A percentile compares a stretch with the other conserved stretches of the same genome.
Conservation (phyloP, 179 eudicot species). For the Beta corolliflora region DNA sequence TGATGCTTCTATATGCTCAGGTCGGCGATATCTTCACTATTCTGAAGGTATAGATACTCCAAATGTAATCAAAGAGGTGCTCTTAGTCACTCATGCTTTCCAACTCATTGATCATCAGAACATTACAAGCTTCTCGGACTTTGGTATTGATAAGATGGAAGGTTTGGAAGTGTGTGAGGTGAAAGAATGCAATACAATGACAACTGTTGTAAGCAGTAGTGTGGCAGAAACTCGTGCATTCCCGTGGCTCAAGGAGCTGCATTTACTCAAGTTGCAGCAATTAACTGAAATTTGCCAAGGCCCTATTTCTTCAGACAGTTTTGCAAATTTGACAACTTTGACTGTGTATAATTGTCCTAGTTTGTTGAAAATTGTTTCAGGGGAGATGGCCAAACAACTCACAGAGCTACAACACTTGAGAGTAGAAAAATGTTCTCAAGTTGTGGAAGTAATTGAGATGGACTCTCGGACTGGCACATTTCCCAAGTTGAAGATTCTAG, state of each 20-base stretch:
- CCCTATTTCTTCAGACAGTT: slow-evolving; percentile 7
- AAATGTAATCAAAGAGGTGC: slow-evolving; percentile 27
- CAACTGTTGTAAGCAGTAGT: neutral
- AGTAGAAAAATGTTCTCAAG: slow-evolving; percentile 20
- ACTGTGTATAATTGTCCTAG: slow-evolving; percentile 26
- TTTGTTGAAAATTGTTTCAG: slow-evolving; percentile 18
- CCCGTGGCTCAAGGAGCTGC: slow-evolving; percentile 28
- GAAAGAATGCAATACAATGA: slow-evolving; percentile 24
- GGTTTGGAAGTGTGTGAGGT: slow-evolving; percentile 32
- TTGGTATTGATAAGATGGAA: slow-evolving; percentile 29
- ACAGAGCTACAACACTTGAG: slow-evolving; percentile 17
- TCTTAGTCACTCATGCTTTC: slow-evolving; percentile 26
- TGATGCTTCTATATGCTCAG: slow-evolving; percentile 18
- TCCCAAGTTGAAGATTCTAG: slow-evolving; percentile 25
- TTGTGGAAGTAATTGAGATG: slow-evolving; percentile 15
- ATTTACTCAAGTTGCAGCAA: slow-evolving; percentile 6
- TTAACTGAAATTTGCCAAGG: slow-evolving; percentile 18
- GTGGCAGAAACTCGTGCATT: slow-evolving; percentile 10
- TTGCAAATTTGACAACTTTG: slow-evolving; percentile 22
- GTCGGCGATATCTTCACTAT: slow-evolving; percentile 24
- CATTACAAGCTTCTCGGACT: slow-evolving; percentile 19
- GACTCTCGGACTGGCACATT: neutral
- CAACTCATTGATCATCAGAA: slow-evolving; percentile 29
- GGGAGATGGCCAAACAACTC: slow-evolving; percentile 17
- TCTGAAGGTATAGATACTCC: slow-evolving; percentile 22